A percentile compares a stretch with the other conserved stretches of the same genome.
Evolutionary conservation across 2,329 filamentous ascomycete species (phyloP).

Genomic region (Aureobasidium vineae): DNA sequence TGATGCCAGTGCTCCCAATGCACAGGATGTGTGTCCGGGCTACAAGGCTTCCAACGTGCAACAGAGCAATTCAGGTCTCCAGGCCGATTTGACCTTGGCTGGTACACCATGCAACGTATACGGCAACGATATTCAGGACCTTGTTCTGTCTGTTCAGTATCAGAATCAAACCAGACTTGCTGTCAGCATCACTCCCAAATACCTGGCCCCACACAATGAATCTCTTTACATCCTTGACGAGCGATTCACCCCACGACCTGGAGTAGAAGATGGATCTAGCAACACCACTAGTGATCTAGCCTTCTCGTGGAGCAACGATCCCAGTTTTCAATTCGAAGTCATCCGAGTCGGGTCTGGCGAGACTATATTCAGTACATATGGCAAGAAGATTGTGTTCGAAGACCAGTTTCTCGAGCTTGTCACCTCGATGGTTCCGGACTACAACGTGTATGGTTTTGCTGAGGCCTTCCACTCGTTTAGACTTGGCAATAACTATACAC

Average conservation of each 20-base stretch:
- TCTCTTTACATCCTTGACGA: conserved; percentile 33
- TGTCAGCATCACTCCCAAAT: conserved; percentile 32
- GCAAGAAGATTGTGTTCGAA: conserved; percentile 36
- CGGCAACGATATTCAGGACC: conserved; percentile 35
- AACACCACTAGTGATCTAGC: conserved; percentile 34
- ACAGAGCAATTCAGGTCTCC: conserved; percentile 32
- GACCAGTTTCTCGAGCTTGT: conserved; percentile 38
- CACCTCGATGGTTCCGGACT: conserved; percentile 34
- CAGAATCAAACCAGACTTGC: conserved; percentile 34
- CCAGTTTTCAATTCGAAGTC: conserved; percentile 36
- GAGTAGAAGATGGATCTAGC: conserved; percentile 24
- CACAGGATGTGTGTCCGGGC: conserved; percentile 35
- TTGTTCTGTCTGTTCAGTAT: conserved; percentile 34
- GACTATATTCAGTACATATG: conserved; percentile 37
- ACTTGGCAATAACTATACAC: conserved; percentile 36
- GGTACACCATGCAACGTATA: conserved; percentile 36
- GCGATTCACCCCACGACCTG: conserved; percentile 28
- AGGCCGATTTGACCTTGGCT: conserved; percentile 35
- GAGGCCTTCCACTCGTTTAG: conserved; percentile 36
- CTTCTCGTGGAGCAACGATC: conserved; percentile 35
- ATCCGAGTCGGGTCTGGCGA: conserved; percentile 33
- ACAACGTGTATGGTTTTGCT: conserved; percentile 38
- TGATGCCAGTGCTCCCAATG: conserved; percentile 33
- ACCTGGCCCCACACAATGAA: conserved; percentile 32
- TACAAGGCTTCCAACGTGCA: conserved; percentile 36